phyloP scores from a whole-genome alignment of 352 stramenopile species.

The Phytophthora hibernalis region DNA sequence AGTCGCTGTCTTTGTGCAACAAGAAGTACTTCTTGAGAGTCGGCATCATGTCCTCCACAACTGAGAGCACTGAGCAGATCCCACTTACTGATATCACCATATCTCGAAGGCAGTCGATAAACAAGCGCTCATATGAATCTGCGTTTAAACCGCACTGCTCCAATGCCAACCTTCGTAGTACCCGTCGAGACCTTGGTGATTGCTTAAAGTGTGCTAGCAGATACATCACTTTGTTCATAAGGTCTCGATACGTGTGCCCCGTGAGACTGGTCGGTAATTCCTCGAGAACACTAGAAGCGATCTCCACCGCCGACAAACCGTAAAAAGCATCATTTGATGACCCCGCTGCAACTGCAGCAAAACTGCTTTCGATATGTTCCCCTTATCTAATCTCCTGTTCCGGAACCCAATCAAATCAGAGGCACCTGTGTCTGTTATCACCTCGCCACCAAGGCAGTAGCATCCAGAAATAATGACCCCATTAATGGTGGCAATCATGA shows the following conservation, averaged over 20 bases:
- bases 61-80: slow-evolving; percentile 58
- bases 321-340: slow-evolving; percentile 38
- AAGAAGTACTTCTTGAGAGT: slow-evolving; percentile 67
- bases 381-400: slow-evolving; percentile 45
- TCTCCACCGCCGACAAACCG: slow-evolving; percentile 31
- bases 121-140: slow-evolving; percentile 51
- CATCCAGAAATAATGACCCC: slow-evolving; percentile 41
- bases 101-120: slow-evolving; percentile 47
- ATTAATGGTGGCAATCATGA: slow-evolving; percentile 74
- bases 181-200: slow-evolving; percentile 46
- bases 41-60: slow-evolving; percentile 64
- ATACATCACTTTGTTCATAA: slow-evolving; percentile 73
- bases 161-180: slow-evolving; percentile 57
- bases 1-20: slow-evolving; percentile 61
- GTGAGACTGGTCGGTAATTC: slow-evolving; percentile 69
- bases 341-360: slow-evolving; percentile 12
- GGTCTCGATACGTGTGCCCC: slow-evolving; percentile 69
- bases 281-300: slow-evolving; percentile 54
- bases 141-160: slow-evolving; percentile 54
- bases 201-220: slow-evolving; percentile 76
- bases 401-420: slow-evolving; percentile 20
- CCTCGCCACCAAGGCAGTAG: slow-evolving; percentile 37
- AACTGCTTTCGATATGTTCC: slow-evolving; percentile 50
- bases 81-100: slow-evolving; percentile 52
- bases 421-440: slow-evolving; percentile 16